These are phyloP conservation scores for Phytomonas sp. DNA, from an alignment of 208 protist species.

Conservation along the genomic window DNA sequence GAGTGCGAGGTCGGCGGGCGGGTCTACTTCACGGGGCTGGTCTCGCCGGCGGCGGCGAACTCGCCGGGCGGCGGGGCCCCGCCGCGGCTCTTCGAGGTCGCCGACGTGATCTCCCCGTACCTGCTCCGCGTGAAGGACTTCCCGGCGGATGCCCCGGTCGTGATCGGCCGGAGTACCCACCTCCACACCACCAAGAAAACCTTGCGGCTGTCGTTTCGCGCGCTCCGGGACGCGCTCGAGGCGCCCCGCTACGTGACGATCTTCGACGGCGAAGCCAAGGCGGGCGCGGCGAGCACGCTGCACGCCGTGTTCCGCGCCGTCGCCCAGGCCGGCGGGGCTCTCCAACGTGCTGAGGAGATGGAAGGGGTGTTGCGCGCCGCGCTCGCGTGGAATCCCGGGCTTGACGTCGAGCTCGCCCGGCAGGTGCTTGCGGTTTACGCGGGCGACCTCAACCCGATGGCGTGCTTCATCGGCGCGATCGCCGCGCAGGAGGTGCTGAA, in stretches of 20 bases:
- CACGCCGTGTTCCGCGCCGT: constrained; percentile 72
- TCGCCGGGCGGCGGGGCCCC: constrained; percentile 11
- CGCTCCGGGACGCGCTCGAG: constrained; percentile 40
- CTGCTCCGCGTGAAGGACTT: constrained; percentile 53
- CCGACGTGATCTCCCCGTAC: constrained; percentile 61
- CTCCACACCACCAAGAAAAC: constrained; percentile 88
- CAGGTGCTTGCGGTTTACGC: constrained; percentile 40
- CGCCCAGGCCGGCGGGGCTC: too few species aligned
- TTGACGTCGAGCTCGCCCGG: constrained; percentile 27
- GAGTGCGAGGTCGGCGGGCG: constrained; percentile 75
- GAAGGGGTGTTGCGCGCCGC: constrained; percentile 24
- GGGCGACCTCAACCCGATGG: constrained; percentile 87
- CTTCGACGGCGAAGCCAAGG: constrained; percentile 84
- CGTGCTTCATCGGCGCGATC: constrained; percentile 92
- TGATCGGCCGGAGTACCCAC: constrained; percentile 68
- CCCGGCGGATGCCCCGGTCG: constrained; percentile 15
- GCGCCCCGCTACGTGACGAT: constrained; percentile 51
- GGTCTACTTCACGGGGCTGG: constrained; percentile 77
- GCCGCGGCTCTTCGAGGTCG: constrained; percentile 59
- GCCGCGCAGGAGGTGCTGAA: constrained; percentile 96
- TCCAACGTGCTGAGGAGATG: too few species aligned
- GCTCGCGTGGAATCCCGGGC: constrained; percentile 12
- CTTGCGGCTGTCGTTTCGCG: constrained; percentile 36
- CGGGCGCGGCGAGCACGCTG: constrained; percentile 42
- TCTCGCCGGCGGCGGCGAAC: constrained; percentile 35